These are phyloP conservation scores for Wallacemonas rigidus DNA, from an alignment of 208 protist genomes.

Conservation along the genomic window DNA sequence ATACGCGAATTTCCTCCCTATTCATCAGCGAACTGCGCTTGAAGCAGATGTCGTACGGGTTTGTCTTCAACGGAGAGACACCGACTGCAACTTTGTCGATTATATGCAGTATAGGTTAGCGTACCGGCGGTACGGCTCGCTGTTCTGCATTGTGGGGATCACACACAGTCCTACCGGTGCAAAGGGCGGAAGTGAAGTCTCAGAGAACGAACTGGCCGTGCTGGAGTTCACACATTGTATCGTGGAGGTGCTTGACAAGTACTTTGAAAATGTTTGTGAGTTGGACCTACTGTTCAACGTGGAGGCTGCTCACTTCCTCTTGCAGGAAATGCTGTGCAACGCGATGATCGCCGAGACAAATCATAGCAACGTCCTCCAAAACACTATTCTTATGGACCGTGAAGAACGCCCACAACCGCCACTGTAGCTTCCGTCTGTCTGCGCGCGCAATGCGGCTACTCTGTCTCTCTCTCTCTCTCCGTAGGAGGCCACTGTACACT, in stretches of 20 bases:
- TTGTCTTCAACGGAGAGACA: constrained; percentile 87
- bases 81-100: constrained; percentile 95
- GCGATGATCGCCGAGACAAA: constrained; percentile 92
- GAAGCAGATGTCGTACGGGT: constrained; percentile 95
- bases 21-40: constrained; percentile 75
- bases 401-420: constrained; percentile 21
- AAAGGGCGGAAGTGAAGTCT: constrained; percentile 1
- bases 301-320: constrained; percentile 97
- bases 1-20: constrained; percentile 79
- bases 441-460: too few relatives aligned
- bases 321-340: constrained; percentile 96
- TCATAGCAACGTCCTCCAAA: constrained; percentile 67
- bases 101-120: constrained; percentile 94
- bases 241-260: constrained; percentile 71
- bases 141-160: constrained; percentile 95
- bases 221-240: constrained; percentile 93
- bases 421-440: neutral
- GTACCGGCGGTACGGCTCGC: constrained; percentile 93
- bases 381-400: constrained; percentile 60
- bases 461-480: too few relatives aligned
- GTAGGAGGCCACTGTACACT: too few relatives aligned
- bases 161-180: constrained; percentile 56
- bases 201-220: constrained; percentile 96
- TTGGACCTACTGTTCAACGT: constrained; percentile 99
- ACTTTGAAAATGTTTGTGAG: constrained; percentile 94